These are phyloP conservation scores for Chlamydomonas reinhardtii DNA, from an alignment of 163 green algal genomes.

Conservation along the genomic window DNA sequence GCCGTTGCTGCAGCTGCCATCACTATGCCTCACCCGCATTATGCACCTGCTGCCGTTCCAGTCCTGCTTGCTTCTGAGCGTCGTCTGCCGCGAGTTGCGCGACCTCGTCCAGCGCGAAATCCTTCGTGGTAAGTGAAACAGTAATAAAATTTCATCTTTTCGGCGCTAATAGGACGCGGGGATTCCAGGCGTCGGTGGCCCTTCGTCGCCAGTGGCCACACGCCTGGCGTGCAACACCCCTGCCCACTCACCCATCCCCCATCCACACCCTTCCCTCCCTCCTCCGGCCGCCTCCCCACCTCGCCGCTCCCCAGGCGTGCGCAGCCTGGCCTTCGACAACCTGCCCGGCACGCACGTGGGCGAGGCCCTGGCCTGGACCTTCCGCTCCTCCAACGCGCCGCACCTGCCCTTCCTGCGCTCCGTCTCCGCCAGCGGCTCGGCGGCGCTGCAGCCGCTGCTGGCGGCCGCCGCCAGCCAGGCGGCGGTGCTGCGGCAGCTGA, in stretches of 20 bases:
- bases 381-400: neutral
- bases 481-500: neutral
- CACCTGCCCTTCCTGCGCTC: neutral
- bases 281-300: too few relatives aligned
- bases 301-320: neutral
- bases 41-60: neutral
- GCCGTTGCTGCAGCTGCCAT: neutral
- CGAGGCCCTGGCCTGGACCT: neutral
- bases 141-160: neutral
- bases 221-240: too few relatives aligned
- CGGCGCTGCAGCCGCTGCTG: conserved; percentile 10
- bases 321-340: conserved; percentile 8
- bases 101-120: neutral
- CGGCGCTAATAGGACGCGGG: too few relatives aligned
- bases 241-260: too few relatives aligned
- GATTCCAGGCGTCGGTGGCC: too few relatives aligned
- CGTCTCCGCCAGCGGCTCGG: conserved; percentile 5
- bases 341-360: neutral
- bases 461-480: too few relatives aligned
- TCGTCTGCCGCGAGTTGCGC: neutral
- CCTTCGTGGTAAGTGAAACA: neutral
- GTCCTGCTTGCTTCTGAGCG: neutral
- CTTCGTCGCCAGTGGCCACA: too few relatives aligned
- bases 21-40: neutral
- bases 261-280: too few relatives aligned